Conservation (phyloP, 2,329 filamentous ascomycete species). For the Ceratocystis huliohia region DNA sequence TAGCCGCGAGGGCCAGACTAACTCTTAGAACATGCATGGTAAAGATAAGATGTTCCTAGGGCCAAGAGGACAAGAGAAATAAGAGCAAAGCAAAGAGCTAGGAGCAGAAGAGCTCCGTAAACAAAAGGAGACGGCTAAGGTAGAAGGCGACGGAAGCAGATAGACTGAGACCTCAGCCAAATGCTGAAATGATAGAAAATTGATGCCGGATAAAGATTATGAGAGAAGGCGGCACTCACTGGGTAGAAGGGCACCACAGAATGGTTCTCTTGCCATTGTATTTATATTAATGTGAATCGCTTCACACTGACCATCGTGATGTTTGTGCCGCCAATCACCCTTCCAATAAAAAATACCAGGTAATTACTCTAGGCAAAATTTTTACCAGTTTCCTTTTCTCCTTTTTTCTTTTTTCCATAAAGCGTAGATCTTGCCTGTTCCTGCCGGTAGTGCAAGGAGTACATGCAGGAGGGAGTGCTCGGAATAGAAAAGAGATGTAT, state of each 20-base stretch:
- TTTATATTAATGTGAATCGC: background rate
- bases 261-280: background rate
- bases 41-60: background rate
- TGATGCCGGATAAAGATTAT: background rate
- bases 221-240: background rate
- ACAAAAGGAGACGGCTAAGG: background rate
- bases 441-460: too few species aligned
- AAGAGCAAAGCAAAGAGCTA: background rate
- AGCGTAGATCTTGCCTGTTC: background rate
- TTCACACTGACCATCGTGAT: background rate
- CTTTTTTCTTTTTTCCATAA: background rate
- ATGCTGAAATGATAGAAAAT: background rate
- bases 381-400: background rate
- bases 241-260: background rate
- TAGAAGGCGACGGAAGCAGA: background rate
- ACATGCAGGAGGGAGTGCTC: too few species aligned
- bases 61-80: background rate
- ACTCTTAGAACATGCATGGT: constrained; percentile 2
- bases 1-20: constrained; percentile 1
- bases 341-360: background rate
- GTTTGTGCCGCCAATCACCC: background rate
- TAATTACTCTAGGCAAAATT: background rate
- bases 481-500: background rate
- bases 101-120: background rate
- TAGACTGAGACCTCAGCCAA: background rate